Conservation (phyloP, 352 stramenopile genomes). For the Phytophthora macrochlamydospora region DNA sequence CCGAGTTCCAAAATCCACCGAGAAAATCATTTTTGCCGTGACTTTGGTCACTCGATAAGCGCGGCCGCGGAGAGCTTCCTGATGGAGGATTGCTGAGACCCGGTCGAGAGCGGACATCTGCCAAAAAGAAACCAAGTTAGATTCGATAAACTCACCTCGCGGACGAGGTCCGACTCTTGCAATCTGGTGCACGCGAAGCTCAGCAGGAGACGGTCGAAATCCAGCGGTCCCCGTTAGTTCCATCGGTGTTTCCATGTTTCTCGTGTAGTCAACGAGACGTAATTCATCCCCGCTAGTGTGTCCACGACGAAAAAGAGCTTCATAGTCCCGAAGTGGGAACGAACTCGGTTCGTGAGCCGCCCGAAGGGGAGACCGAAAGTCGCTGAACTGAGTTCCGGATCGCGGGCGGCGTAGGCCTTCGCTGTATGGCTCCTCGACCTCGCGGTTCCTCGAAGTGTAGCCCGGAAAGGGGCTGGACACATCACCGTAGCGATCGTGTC, state of each 20-base stretch:
- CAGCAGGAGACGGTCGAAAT: not conserved
- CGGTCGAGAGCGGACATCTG: constrained; percentile 3
- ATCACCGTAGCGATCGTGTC: too few species aligned
- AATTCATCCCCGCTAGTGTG: too few species aligned
- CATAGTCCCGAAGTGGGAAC: too few species aligned
- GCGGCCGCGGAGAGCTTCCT: not conserved
- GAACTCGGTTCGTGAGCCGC: too few species aligned
- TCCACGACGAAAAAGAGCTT: too few species aligned
- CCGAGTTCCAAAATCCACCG: constrained; percentile 3
- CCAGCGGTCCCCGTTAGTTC: not conserved
- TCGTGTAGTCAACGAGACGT: too few species aligned
- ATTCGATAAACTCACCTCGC: not conserved
- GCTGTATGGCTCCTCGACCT: too few species aligned
- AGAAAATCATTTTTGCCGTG: constrained; percentile 15
- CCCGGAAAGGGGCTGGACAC: too few species aligned
- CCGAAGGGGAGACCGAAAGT: too few species aligned
- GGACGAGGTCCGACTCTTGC: not conserved
- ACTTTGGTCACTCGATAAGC: constrained; percentile 1
- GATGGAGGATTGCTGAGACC: constrained; percentile 6
- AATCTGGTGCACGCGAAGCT: not conserved
- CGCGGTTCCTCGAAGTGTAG: too few species aligned
- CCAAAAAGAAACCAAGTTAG: constrained; percentile 1
- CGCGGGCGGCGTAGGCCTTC: too few species aligned
- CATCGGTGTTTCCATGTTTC: not conserved
- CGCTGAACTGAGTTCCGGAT: too few species aligned